Conservation (phyloP, 2,329 filamentous ascomycete genomes). For the Didymella sp. region DNA sequence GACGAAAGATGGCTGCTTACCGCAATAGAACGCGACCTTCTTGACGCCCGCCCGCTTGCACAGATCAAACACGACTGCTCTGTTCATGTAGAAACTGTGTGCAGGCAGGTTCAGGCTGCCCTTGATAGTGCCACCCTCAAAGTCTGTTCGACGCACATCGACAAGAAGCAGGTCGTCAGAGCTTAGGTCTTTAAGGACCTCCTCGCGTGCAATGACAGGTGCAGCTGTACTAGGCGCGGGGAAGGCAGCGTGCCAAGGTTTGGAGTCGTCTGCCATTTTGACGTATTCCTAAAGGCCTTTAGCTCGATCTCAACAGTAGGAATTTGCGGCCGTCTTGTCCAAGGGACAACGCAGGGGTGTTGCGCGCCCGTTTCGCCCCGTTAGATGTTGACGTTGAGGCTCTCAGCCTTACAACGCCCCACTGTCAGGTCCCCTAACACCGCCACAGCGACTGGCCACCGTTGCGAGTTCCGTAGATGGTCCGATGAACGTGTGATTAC, state of each 20-base stretch:
- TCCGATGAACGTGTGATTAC: constrained; percentile 46
- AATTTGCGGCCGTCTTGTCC: neutral
- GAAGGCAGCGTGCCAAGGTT: constrained; percentile 52
- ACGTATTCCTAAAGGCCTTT: neutral
- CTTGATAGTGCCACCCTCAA: constrained; percentile 54
- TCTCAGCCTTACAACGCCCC: constrained; percentile 34
- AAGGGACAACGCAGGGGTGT: neutral
- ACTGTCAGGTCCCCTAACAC: constrained; percentile 26
- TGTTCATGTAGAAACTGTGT: constrained; percentile 56
- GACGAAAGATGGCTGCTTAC: constrained; percentile 31
- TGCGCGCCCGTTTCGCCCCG: neutral
- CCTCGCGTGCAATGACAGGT: constrained; percentile 48
- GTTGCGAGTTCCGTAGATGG: constrained; percentile 39
- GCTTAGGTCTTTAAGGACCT: constrained; percentile 44
- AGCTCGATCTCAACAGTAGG: neutral
- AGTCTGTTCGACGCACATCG: constrained; percentile 57
- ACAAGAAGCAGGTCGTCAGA: constrained; percentile 52
- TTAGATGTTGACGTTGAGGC: constrained; percentile 19
- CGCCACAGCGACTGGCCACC: constrained; percentile 42
- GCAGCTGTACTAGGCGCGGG: constrained; percentile 50
- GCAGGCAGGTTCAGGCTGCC: constrained; percentile 59
- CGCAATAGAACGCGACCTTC: constrained; percentile 57
- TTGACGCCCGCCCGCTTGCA: constrained; percentile 55
- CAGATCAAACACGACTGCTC: constrained; percentile 53
- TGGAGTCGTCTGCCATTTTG: constrained; percentile 31